phyloP scores from a whole-genome alignment of 2,329 filamentous ascomycete species.

The Nemania abortiva region DNA sequence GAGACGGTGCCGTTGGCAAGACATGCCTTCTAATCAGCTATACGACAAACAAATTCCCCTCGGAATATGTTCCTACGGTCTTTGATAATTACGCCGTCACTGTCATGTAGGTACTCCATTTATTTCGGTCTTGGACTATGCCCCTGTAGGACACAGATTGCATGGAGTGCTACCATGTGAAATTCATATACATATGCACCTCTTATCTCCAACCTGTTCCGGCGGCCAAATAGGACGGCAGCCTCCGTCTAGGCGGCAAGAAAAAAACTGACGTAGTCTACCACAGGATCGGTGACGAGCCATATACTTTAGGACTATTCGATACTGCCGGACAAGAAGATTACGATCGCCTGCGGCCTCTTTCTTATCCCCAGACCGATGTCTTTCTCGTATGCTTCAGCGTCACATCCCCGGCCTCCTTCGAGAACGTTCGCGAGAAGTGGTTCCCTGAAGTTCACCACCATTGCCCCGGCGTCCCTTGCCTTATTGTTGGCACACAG shows the following conservation, averaged over 20 bases:
- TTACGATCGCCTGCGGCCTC: conserved; percentile 95
- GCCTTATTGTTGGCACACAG: conserved; percentile 97
- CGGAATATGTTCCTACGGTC: conserved; percentile 99
- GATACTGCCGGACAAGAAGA: conserved; percentile 99
- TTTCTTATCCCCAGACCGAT: conserved; percentile 98
- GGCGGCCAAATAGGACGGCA: conserved; percentile 10
- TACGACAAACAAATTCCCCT: conserved; percentile 99
- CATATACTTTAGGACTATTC: conserved; percentile 95
- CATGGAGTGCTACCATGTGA: conserved; percentile 8
- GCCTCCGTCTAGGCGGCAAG: background rate
- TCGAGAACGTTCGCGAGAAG: conserved; percentile 99
- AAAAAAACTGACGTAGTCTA: conserved; percentile 36
- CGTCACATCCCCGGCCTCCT: conserved; percentile 95
- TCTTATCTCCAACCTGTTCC: background rate
- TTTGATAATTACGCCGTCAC: conserved; percentile 99
- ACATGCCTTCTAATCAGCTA: conserved; percentile 99
- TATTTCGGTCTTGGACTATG: conserved; percentile 10
- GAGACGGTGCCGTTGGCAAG: conserved; percentile 99
- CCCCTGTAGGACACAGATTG: conserved; percentile 5
- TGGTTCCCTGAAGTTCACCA: conserved; percentile 99
- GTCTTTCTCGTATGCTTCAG: conserved; percentile 99
- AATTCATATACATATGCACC: conserved; percentile 13
- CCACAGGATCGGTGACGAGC: conserved; percentile 95
- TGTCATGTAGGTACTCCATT: conserved; percentile 81
- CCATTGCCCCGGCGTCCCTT: conserved; percentile 97